phyloP scores from a whole-genome alignment of 257 asterid species.

The Apocynum venetum region DNA sequence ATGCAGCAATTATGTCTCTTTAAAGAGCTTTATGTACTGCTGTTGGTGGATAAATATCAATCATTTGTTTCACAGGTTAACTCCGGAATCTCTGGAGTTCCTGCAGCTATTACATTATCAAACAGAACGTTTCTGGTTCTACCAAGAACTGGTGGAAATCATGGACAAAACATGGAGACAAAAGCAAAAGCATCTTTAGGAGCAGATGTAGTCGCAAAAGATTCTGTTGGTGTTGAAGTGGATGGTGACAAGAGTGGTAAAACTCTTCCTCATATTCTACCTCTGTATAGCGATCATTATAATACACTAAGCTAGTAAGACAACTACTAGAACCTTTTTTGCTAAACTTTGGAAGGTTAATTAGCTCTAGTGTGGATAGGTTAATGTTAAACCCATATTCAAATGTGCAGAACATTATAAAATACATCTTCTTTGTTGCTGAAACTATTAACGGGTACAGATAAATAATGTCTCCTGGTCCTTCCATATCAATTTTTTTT shows the following conservation, averaged over 20 bases:
- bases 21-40: neutral
- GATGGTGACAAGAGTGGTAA: constrained; percentile 45
- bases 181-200: constrained; percentile 48
- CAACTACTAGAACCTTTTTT: neutral
- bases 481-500: neutral
- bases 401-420: neutral
- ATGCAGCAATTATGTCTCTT: neutral
- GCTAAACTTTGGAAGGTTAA: neutral
- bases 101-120: constrained; percentile 24
- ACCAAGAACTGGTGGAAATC: constrained; percentile 19
- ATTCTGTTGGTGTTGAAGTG: constrained; percentile 34
- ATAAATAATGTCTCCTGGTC: neutral
- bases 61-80: constrained; percentile 38
- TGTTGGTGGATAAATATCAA: constrained; percentile 9
- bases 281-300: neutral
- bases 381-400: neutral
- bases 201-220: constrained; percentile 46
- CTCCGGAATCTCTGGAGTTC: constrained; percentile 26
- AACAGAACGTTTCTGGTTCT: constrained; percentile 20
- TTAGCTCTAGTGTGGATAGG: neutral
- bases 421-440: neutral
- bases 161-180: constrained; percentile 20
- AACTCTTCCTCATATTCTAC: constrained; percentile 8
- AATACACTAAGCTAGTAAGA: neutral
- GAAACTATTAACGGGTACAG: neutral